Evolutionary conservation across 495 filamentous ascomycete genomes (phyloP).

Genomic region (Xylaria intraflava): DNA sequence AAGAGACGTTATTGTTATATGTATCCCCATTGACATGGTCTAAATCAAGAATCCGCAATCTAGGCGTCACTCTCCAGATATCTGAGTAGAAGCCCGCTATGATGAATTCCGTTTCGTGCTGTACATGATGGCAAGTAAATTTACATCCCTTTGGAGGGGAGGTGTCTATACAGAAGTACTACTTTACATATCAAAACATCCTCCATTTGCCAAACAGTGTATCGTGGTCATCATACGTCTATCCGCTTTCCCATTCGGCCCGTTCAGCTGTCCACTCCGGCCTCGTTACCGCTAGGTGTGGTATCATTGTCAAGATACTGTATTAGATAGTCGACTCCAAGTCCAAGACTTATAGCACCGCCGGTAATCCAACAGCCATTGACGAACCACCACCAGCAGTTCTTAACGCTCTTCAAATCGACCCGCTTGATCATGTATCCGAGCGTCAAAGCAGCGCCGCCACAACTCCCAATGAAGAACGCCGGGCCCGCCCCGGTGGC

Average conservation of each 20-base stretch:
- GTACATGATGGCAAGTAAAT: background rate
- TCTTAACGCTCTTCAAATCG: constrained; percentile 70
- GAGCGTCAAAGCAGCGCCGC: constrained; percentile 67
- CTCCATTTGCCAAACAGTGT: background rate
- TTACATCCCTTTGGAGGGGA: background rate
- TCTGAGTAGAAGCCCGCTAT: no score
- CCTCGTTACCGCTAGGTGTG: background rate
- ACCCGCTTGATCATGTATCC: constrained; percentile 87
- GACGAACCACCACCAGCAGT: constrained; percentile 97
- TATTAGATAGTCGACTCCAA: constrained; percentile 46
- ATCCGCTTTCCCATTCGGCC: background rate
- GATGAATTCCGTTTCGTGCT: background rate
- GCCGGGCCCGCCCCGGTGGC: constrained; percentile 71
- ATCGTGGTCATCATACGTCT: background rate
- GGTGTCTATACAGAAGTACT: background rate
- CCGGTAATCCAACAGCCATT: constrained; percentile 55
- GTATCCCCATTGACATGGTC: no score
- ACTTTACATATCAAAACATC: background rate
- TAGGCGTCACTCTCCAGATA: no score
- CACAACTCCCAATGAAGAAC: constrained; percentile 81
- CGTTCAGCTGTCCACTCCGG: background rate
- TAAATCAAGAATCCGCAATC: no score
- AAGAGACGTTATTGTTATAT: no score
- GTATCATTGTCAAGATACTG: constrained; percentile 22
- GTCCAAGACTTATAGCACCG: constrained; percentile 44